These are phyloP conservation scores for Camellia japonica DNA, from an alignment of 148 eudicot species.

Conservation along the genomic window DNA sequence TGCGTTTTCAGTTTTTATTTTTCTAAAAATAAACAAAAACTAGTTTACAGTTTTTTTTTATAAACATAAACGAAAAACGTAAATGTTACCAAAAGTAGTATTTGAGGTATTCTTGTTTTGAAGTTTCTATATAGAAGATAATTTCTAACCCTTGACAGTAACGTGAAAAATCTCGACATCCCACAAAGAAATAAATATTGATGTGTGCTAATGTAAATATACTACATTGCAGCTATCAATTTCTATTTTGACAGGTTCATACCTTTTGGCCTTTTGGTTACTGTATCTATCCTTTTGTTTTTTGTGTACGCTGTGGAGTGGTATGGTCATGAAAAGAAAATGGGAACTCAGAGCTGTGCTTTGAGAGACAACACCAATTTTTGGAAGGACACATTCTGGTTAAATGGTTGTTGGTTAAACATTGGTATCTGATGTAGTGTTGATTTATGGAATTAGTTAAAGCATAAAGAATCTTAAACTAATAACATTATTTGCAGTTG, in stretches of 20 bases:
- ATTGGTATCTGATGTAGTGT: not conserved
- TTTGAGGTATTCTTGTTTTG: not conserved
- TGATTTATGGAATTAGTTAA: not conserved
- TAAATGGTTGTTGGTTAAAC: not conserved
- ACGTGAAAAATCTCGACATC: not conserved
- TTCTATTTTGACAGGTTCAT: not conserved
- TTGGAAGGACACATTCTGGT: no score
- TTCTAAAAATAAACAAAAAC: no score
- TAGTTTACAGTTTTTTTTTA: no score
- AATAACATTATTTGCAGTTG: not conserved
- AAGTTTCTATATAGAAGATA: not conserved
- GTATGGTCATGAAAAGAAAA: no score
- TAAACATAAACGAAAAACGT: no score
- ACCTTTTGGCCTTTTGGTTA: no score
- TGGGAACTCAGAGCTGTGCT: no score
- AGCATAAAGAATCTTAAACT: not conserved
- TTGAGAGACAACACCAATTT: no score
- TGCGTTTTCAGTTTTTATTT: no score
- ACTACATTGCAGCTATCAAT: not conserved
- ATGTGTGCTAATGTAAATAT: not conserved
- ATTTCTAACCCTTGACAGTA: slow-evolving; percentile 3
- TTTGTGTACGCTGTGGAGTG: not conserved
- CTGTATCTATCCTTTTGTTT: not conserved
- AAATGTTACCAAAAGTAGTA: no score
- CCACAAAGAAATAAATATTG: not conserved